These are phyloP conservation scores for Aquilaria malaccensis DNA, from an alignment of 345 rosid genomes.

Conservation along the genomic window DNA sequence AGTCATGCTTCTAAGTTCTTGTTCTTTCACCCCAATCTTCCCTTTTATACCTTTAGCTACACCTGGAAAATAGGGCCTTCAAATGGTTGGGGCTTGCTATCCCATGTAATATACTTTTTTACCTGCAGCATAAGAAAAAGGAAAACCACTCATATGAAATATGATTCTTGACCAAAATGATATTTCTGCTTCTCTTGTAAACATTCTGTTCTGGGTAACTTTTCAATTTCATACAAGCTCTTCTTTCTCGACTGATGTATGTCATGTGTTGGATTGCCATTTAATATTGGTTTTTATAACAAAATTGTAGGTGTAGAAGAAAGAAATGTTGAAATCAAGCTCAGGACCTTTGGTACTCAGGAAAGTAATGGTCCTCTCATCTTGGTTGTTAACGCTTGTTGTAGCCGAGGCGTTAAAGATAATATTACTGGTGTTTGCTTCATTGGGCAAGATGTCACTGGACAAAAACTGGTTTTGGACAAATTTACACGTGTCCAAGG, in stretches of 20 bases:
- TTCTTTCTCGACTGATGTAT: not conserved
- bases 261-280: conserved; percentile 10
- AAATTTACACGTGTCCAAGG: conserved; percentile 58
- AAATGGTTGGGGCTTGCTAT: too few species aligned
- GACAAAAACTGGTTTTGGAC: conserved; percentile 47
- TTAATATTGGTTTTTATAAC: conserved; percentile 2
- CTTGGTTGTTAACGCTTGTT: conserved; percentile 68
- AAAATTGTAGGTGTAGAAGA: conserved; percentile 67
- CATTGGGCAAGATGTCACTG: conserved; percentile 73
- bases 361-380: conserved; percentile 44
- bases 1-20: too few species aligned
- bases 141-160: too few species aligned
- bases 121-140: too few species aligned
- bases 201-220: too few species aligned
- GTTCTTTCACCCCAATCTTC: too few species aligned
- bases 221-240: not conserved
- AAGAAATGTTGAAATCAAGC: conserved; percentile 54
- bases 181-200: not conserved
- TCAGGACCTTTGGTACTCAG: conserved; percentile 41
- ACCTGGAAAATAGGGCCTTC: too few species aligned
- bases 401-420: conserved; percentile 50
- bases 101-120: too few species aligned
- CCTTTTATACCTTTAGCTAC: too few species aligned
- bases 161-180: too few species aligned
- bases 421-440: conserved; percentile 73